Evolutionary conservation across 75 land plant species (phyloP), one percentile per base, ranked within the genome.

Genomic region (Pinus tabuliformis): DNA sequence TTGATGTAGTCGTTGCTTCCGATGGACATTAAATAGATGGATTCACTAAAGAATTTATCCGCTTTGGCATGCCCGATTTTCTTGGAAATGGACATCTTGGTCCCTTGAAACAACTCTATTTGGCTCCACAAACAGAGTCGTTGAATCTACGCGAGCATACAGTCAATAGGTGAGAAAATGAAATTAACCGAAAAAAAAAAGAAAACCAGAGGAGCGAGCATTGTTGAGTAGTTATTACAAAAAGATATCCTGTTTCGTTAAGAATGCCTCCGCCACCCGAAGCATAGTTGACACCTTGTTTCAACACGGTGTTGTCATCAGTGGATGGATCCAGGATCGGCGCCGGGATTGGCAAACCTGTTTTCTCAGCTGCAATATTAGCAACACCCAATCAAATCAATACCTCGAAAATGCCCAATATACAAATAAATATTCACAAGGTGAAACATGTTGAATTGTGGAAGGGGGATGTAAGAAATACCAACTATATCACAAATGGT

Each of bases 241-340:
- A 33, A 33, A 33, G 33, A 33, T 33, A 59, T 8, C 97, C 96
- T 3, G 95, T 86, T 70, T 84, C 84, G 79, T 91, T 91, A 70
- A 88, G 70, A 39, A 91, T 89, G 16, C 93, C 33, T 33, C 33
- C 1, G 1, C 33, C 33, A 33, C 33, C 33, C 33, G 33, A 33
- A 33, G 33, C 33, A 2, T 33, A 33, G 33, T 33, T 33, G 33
- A 33, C 33, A 33, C 33, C 33, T 14, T 77, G 83, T 33, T 33
- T 33, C 33, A 33, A 33, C 33, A 33, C 33, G 33, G 2, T 2
- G 33, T 33, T 33, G 33, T 33, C 33, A 42, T 88, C 89, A 76
- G 89, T 33, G 33, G 33, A 33, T 33, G 33, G 33, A 33, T 33
- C 33, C 33, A 33, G 1, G 33, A 33, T 33, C 2, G 33, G 33